Percentiles rank a stretch among this genome's conserved stretches.
Evolutionary conservation across 2,329 filamentous ascomycete species (phyloP).

Genomic region (Alternaria tenuissima): DNA sequence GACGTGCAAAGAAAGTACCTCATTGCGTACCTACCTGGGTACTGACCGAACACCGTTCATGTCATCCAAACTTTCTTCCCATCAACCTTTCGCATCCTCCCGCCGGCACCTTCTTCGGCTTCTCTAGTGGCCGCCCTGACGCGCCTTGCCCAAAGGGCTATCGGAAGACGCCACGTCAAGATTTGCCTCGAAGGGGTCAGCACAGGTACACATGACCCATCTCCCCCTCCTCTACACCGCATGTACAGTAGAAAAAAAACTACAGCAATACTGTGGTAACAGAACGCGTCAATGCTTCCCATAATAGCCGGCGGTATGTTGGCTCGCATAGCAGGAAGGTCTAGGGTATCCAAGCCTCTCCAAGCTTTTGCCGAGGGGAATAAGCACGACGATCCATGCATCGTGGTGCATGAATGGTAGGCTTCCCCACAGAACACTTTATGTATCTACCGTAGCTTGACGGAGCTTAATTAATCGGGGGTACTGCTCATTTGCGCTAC

Average conservation of each 20-base stretch:
- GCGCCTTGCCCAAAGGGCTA: constrained; percentile 1
- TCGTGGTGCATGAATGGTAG: not conserved
- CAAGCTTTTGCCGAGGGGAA: constrained; percentile 20
- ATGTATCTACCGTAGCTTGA: constrained; percentile 4
- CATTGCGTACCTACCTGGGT: not conserved
- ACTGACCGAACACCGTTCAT: not conserved
- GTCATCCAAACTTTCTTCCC: not conserved
- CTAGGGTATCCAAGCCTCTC: constrained; percentile 12
- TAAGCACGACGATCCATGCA: constrained; percentile 13
- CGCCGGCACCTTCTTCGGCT: not conserved
- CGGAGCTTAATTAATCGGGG: constrained; percentile 12
- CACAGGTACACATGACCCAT: constrained; percentile 1
- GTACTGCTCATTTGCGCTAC: constrained; percentile 5
- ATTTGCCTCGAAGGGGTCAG: not conserved
- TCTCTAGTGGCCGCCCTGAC: not conserved
- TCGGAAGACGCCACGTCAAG: not conserved
- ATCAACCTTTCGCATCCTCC: not conserved
- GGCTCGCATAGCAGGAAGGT: not conserved
- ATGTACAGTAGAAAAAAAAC: not conserved
- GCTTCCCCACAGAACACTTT: constrained; percentile 15
- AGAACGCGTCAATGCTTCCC: not conserved
- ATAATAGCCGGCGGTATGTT: constrained; percentile 7
- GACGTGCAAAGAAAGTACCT: not conserved
- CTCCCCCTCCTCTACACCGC: not conserved
- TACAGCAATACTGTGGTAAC: not conserved